Percentiles rank a stretch among this genome's conserved stretches.
phyloP scores from a whole-genome alignment of 768 basidiomycete genomes.

The Tephrocybe rancida region DNA sequence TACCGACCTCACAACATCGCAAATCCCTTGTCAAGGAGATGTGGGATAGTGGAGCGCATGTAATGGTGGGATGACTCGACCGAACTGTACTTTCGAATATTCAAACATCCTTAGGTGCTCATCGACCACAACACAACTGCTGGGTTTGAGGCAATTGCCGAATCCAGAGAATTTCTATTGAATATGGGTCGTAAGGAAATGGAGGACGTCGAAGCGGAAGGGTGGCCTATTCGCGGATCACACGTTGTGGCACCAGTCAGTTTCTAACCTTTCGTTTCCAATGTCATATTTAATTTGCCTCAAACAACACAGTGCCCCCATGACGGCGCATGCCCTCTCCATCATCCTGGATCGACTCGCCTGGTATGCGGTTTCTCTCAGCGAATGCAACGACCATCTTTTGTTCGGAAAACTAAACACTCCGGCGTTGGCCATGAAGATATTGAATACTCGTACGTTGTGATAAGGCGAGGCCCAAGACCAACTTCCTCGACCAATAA shows the following conservation, averaged over 20 bases:
- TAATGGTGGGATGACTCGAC: slow-evolving; percentile 55
- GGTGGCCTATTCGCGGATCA: slow-evolving; percentile 49
- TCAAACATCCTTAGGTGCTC: slow-evolving; percentile 56
- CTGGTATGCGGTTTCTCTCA: slow-evolving; percentile 85
- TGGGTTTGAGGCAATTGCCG: slow-evolving; percentile 80
- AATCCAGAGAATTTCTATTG: slow-evolving; percentile 76
- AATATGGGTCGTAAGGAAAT: slow-evolving; percentile 59
- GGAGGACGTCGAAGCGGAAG: slow-evolving; percentile 44
- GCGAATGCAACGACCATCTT: slow-evolving; percentile 82
- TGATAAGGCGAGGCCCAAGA: slow-evolving; percentile 77
- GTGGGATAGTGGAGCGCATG: slow-evolving; percentile 90
- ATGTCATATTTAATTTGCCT: slow-evolving; percentile 2
- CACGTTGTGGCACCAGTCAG: slow-evolving; percentile 91
- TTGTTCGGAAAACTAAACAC: slow-evolving; percentile 88
- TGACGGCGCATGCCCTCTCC: slow-evolving; percentile 81
- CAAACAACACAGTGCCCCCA: slow-evolving; percentile 88
- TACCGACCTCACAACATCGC: slow-evolving; percentile 60
- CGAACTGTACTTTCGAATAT: slow-evolving; percentile 4
- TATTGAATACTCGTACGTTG: slow-evolving; percentile 87
- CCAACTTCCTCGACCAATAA: slow-evolving; percentile 44
- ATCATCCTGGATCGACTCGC: slow-evolving; percentile 50
- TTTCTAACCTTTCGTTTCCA: slow-evolving; percentile 7
- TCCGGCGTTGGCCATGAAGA: slow-evolving; percentile 85
- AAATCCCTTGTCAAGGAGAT: slow-evolving; percentile 77
- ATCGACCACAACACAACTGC: slow-evolving; percentile 80